phyloP scores from a whole-genome alignment of 805 yeast genomes.

The Saturnispora sanitii region DNA sequence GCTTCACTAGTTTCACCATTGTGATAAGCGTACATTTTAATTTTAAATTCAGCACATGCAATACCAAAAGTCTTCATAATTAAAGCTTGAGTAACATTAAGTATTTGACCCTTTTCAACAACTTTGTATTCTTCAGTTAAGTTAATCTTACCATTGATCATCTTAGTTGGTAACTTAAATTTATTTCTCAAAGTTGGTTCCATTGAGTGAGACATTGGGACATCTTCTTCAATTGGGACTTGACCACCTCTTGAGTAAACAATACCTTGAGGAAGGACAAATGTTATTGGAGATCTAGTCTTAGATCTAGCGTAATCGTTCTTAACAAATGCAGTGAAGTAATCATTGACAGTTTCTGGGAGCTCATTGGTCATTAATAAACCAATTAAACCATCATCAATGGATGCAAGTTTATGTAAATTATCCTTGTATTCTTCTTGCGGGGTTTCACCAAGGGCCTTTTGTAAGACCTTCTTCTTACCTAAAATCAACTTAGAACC shows the following conservation, averaged over 20 bases:
- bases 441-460: conserved; percentile 80
- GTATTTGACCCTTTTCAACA: conserved; percentile 65
- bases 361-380: conserved; percentile 81
- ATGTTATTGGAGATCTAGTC: conserved; percentile 69
- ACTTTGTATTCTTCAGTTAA: conserved; percentile 71
- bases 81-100: conserved; percentile 86
- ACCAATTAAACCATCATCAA: conserved; percentile 73
- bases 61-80: conserved; percentile 92
- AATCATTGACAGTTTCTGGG: conserved; percentile 82
- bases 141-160: conserved; percentile 79
- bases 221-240: conserved; percentile 80
- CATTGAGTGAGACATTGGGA: conserved; percentile 92
- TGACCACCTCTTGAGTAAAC: conserved; percentile 95
- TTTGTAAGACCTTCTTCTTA: conserved; percentile 84
- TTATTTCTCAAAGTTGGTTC: conserved; percentile 88
- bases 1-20: conserved; percentile 43
- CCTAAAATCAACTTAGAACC: conserved; percentile 88
- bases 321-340: conserved; percentile 68
- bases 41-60: conserved; percentile 86
- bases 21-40: conserved; percentile 68
- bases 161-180: conserved; percentile 83
- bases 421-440: conserved; percentile 89
- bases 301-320: conserved; percentile 89
- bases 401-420: conserved; percentile 55
- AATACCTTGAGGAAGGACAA: conserved; percentile 81